Conservation (phyloP, 83 land plant species). For the Thuja plicata region DNA sequence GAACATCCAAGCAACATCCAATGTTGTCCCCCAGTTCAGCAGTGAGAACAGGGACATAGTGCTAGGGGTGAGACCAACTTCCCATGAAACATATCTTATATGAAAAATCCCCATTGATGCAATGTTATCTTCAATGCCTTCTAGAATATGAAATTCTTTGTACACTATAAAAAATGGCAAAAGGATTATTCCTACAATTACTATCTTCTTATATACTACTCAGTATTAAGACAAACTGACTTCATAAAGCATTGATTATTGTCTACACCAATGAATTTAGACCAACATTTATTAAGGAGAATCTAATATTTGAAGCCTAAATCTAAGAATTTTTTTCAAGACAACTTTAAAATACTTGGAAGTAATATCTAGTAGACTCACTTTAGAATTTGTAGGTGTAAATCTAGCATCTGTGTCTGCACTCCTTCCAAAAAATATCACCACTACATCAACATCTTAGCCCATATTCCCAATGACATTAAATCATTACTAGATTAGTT, state of each 20-base stretch:
- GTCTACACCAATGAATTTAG: neutral
- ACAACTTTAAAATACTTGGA: neutral
- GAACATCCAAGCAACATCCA: too few species aligned
- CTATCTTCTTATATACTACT: neutral
- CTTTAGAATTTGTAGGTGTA: constrained; percentile 65
- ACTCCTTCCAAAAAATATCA: constrained; percentile 12
- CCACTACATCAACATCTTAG: neutral
- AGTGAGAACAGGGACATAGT: too few species aligned
- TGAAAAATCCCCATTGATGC: neutral
- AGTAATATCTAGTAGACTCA: constrained; percentile 6
- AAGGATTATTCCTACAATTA: neutral
- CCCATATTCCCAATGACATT: neutral
- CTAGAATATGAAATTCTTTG: neutral
- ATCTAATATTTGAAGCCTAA: neutral
- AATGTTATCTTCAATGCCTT: too few species aligned
- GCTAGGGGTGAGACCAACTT: too few species aligned
- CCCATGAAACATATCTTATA: too few species aligned
- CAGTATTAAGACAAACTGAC: neutral
- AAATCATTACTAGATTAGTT: neutral
- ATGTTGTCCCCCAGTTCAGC: too few species aligned
- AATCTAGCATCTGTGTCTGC: constrained; percentile 82
- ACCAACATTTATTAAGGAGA: neutral
- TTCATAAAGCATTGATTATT: neutral
- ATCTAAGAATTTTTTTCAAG: neutral
- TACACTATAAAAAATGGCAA: neutral